Conservation (phyloP, 306 rosid species). For the Cicer bijugum region DNA sequence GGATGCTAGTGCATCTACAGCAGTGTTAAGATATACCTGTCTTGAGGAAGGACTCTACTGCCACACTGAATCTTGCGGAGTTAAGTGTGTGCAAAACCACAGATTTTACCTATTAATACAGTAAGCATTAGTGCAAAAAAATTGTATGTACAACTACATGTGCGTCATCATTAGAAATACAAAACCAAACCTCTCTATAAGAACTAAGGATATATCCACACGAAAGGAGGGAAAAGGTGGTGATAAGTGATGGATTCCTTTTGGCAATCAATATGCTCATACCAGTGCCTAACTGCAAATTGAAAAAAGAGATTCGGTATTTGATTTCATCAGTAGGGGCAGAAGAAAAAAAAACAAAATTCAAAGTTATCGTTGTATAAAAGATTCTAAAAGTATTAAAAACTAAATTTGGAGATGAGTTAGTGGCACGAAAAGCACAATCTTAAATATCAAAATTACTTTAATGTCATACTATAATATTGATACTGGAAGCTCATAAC, state of each 20-base stretch:
- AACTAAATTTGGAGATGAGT: neutral
- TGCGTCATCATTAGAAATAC: constrained; percentile 27
- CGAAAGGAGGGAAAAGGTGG: constrained; percentile 89
- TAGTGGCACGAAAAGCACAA: constrained; percentile 5
- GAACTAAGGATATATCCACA: constrained; percentile 94
- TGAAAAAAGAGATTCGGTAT: constrained; percentile 39
- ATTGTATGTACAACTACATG: constrained; percentile 35
- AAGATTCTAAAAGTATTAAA: constrained; percentile 19
- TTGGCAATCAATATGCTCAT: constrained; percentile 81
- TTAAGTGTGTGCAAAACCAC: constrained; percentile 97
- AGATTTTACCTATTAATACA: constrained; percentile 73
- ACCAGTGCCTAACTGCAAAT: constrained; percentile 94
- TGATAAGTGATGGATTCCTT: constrained; percentile 81
- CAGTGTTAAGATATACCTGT: constrained; percentile 69
- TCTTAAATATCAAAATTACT: constrained; percentile 2
- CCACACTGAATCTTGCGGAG: constrained; percentile 84
- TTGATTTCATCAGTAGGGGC: constrained; percentile 16
- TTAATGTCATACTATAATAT: neutral
- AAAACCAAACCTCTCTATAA: constrained; percentile 79
- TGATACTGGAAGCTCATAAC: constrained; percentile 20
- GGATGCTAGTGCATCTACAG: constrained; percentile 40
- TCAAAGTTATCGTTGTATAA: neutral
- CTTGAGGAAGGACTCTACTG: constrained; percentile 81
- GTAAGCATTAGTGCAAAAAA: constrained; percentile 39
- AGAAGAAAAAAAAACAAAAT: constrained; percentile 6